Base-by-base conservation (phyloP, 306 rosid species). In the Bauhinia variegata region DNA sequence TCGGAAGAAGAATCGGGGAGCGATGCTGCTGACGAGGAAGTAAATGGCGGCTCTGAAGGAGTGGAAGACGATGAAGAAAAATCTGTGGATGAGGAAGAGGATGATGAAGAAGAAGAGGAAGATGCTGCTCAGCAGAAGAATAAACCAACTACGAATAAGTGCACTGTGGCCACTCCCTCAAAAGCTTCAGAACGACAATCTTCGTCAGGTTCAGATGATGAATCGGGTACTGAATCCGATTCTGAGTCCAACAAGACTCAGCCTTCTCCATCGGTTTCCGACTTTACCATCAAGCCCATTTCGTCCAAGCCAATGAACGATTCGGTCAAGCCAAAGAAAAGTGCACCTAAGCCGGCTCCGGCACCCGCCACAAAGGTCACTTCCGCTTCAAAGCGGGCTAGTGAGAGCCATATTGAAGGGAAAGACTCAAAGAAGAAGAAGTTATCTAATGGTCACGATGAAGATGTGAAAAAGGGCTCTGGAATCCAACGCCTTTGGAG, bases 211-310 rank as follows among this genome's bases (percentile, higher is more conserved):
- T 53, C 74, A 19, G 66, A 43, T 0, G 82, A 74, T 7, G 48
- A 65, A 38, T 73, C 69, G 28, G 73, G 46, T 6, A 64, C 79
- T 39, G 79, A 36, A 1, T 79, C 85, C 0, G 84, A 77, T 8
- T 38, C 87, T 5, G 87, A 77, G 2, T 85, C 83, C 44, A 75
- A 79, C 36, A 57, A 58, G 32, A 63, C 74, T 6, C 70, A 8
- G 34, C 66, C 82, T 0, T 76, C 85, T 30, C 87, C 85, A 0
- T 67, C 79, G 4, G 77, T 53, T 12, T 77, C 87, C 11, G 88
- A 36, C 28, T 86, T 80, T 80, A 83, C 87, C 44, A 63, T 86
- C 76, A 77, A 74, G 77, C 87, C 88, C 6, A 44, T 76, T 23
- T 30, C 62, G 8, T 66, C 82, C 18, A 81, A 72, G 77, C 79